Conservation (phyloP, 352 stramenopile species). For the Pythium aphanidermatum region DNA sequence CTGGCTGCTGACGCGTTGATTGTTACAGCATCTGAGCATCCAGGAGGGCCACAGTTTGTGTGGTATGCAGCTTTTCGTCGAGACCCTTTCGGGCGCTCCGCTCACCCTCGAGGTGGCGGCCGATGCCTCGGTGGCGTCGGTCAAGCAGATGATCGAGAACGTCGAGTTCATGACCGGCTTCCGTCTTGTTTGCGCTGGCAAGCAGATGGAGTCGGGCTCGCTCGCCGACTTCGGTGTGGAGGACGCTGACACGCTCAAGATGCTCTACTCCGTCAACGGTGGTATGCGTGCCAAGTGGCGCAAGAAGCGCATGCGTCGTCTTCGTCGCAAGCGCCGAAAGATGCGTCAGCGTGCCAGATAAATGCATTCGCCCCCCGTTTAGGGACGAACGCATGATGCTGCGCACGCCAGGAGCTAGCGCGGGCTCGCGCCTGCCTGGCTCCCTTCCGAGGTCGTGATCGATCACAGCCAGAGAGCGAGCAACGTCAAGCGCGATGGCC, state of each 20-base stretch:
- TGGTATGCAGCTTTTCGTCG: slow-evolving; percentile 94
- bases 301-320: slow-evolving; percentile 98
- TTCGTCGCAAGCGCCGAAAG: slow-evolving; percentile 98
- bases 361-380: slow-evolving; percentile 28
- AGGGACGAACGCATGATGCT: background rate
- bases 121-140: slow-evolving; percentile 88
- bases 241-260: slow-evolving; percentile 90
- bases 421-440: background rate
- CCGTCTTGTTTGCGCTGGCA: slow-evolving; percentile 85
- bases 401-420: background rate
- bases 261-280: slow-evolving; percentile 88
- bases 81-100: slow-evolving; percentile 80
- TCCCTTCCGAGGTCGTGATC: background rate
- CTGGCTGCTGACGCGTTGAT: background rate
- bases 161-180: slow-evolving; percentile 93
- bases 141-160: slow-evolving; percentile 94
- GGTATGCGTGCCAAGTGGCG: slow-evolving; percentile 97
- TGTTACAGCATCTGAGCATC: slow-evolving; percentile 87
- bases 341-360: slow-evolving; percentile 99
- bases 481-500: no score
- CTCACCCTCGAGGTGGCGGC: slow-evolving; percentile 72
- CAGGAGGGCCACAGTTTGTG: slow-evolving; percentile 83
- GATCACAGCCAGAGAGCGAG: no score
- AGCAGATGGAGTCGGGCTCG: slow-evolving; percentile 71
- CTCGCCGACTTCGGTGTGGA: slow-evolving; percentile 90